Base-by-base conservation (phyloP, 2,329 filamentous ascomycete species). In the Madurella mycetomatis region DNA sequence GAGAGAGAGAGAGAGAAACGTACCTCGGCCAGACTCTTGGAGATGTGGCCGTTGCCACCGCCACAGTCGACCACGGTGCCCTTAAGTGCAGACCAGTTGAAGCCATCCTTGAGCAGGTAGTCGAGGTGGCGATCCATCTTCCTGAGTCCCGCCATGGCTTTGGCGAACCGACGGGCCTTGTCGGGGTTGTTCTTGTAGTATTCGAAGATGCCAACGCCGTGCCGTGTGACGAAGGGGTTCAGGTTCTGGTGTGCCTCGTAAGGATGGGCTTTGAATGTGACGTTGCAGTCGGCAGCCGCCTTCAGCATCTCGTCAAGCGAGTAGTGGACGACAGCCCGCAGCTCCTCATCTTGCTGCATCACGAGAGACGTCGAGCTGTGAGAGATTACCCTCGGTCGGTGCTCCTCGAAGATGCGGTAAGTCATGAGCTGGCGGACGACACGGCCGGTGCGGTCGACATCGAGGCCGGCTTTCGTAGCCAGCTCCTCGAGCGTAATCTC, bases 231-330 rank as follows among this genome's bases (percentile, higher is more conserved):
- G 45, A 66, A 66, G 2, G 65, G 62, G 18, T 31, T 60, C 40
- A 59, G 55, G 1, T 15, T 41, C 30, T 42, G 60, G 40, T 63
- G 54, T 5, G 60, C 45, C 39, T 63, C 54, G 31, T 59, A 54
- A 2, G 66, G 64, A 2, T 41, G 12, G 12, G 46, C 51, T 43
- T 64, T 62, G 15, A 67, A 19, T 39, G 46, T 41, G 11, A 46
- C 47, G 16, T 31, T 47, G 1, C 56, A 54, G 9, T 56, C 57
- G 2, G 58, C 49, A 13, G 63, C 58, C 2, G 65, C 65, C 53
- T 65, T 66, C 18, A 64, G 50, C 62, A 65, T 63, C 46, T 68
- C 66, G 43, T 66, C 64, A 1, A 65, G 19, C 54, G 49, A 53
- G 44, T 58, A 62, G 45, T 62, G 59, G 1, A 59, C 1, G 37